Conservation (phyloP, 768 basidiomycete species). For the Pleurotus ostreatus region DNA sequence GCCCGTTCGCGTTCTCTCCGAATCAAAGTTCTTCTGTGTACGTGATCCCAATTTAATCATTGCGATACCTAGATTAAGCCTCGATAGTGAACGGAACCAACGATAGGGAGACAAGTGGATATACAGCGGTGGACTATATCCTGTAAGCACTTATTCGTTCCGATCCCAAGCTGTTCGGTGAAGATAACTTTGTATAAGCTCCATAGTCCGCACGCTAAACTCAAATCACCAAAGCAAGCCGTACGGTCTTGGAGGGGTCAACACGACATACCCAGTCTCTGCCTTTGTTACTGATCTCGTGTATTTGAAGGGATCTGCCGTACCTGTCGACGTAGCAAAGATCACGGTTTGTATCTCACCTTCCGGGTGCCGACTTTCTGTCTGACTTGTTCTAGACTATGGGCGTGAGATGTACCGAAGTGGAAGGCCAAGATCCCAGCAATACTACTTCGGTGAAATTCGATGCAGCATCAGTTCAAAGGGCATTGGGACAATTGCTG, state of each 20-base stretch:
- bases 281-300: conserved; percentile 86
- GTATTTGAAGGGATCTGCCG: conserved; percentile 59
- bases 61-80: conserved; percentile 3
- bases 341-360: conserved; percentile 51
- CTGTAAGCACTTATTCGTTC: conserved; percentile 35
- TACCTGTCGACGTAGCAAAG: conserved; percentile 56
- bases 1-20: conserved; percentile 66
- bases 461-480: neutral
- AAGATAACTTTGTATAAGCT: conserved; percentile 29
- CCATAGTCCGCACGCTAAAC: conserved; percentile 70
- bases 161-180: neutral
- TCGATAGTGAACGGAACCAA: conserved; percentile 77
- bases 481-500: neutral
- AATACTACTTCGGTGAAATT: neutral
- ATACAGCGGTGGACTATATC: conserved; percentile 82
- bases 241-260: conserved; percentile 56
- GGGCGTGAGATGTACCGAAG: conserved; percentile 57
- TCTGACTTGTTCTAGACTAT: conserved; percentile 34
- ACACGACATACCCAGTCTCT: conserved; percentile 65
- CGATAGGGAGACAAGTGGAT: conserved; percentile 87
- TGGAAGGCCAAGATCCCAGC: conserved; percentile 25
- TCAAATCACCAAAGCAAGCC: conserved; percentile 45
- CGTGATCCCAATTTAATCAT: conserved; percentile 22
- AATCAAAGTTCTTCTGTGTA: conserved; percentile 84
- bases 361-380: neutral